A percentile compares a stretch with the other conserved stretches of the same genome.
phyloP scores from a whole-genome alignment of 1,139 yeast genomes.

The Scheffersomyces segobiensis region DNA sequence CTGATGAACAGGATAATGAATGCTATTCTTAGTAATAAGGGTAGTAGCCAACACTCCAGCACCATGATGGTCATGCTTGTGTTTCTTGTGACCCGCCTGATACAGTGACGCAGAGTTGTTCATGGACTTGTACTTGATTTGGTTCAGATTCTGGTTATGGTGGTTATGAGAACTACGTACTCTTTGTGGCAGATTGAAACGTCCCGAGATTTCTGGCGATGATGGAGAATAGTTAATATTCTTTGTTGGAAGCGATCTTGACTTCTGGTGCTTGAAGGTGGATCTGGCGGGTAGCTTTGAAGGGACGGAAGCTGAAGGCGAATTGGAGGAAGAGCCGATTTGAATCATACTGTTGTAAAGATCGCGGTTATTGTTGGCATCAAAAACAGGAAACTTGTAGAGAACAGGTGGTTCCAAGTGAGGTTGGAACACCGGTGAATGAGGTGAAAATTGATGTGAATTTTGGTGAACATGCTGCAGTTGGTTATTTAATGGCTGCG shows the following conservation, averaged over 20 bases:
- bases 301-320: not conserved
- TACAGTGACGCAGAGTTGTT: not conserved
- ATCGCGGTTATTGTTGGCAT: not conserved
- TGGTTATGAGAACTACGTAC: not conserved
- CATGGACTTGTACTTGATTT: not conserved
- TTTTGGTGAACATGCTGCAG: not conserved
- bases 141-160: not conserved
- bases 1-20: conserved; percentile 24
- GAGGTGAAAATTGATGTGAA: not conserved
- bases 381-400: not conserved
- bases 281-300: not conserved
- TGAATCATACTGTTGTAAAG: not conserved
- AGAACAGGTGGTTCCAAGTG: not conserved
- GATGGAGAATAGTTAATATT: not conserved
- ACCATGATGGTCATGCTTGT: not conserved
- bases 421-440: not conserved
- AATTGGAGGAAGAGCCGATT: not conserved
- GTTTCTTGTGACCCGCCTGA: not conserved
- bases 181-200: not conserved
- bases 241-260: not conserved
- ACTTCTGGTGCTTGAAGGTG: not conserved
- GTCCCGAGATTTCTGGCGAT: not conserved
- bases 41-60: conserved; percentile 2
- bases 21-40: conserved; percentile 6
- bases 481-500: not conserved